phyloP scores from a whole-genome alignment of 495 filamentous ascomycete genomes.

The Hypoxylon rickii region DNA sequence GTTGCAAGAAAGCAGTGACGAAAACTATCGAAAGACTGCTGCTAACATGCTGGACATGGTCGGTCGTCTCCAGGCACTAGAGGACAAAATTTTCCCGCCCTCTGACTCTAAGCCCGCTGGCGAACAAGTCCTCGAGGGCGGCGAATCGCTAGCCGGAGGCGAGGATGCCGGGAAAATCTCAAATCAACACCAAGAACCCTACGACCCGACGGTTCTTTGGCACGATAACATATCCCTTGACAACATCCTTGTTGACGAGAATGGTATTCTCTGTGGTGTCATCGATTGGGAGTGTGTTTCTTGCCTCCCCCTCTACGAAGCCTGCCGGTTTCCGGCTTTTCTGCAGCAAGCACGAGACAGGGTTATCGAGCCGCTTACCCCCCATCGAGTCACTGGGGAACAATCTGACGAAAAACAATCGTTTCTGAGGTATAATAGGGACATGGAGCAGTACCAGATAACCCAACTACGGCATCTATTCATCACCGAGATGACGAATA shows the following conservation, averaged over 20 bases:
- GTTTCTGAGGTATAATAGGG: slow-evolving; percentile 9
- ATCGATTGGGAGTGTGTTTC: slow-evolving; percentile 61
- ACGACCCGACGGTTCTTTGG: slow-evolving; percentile 47
- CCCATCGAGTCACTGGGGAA: slow-evolving; percentile 25
- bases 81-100: slow-evolving; percentile 13
- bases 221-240: slow-evolving; percentile 52
- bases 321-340: slow-evolving; percentile 52
- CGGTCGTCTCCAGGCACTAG: slow-evolving; percentile 20
- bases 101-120: background rate
- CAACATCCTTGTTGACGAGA: slow-evolving; percentile 57
- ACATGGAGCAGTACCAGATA: slow-evolving; percentile 40
- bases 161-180: slow-evolving; percentile 7
- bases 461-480: slow-evolving; percentile 41
- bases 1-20: slow-evolving; percentile 3
- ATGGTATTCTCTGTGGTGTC: slow-evolving; percentile 49
- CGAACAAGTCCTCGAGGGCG: background rate
- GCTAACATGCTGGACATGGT: slow-evolving; percentile 21
- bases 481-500: slow-evolving; percentile 39
- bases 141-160: slow-evolving; percentile 4
- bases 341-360: slow-evolving; percentile 36
- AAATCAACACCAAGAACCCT: slow-evolving; percentile 20
- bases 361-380: slow-evolving; percentile 11
- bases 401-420: background rate
- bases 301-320: slow-evolving; percentile 52
- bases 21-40: background rate